Conservation (phyloP, 768 basidiomycete genomes). For the Auriculariales sp. region DNA sequence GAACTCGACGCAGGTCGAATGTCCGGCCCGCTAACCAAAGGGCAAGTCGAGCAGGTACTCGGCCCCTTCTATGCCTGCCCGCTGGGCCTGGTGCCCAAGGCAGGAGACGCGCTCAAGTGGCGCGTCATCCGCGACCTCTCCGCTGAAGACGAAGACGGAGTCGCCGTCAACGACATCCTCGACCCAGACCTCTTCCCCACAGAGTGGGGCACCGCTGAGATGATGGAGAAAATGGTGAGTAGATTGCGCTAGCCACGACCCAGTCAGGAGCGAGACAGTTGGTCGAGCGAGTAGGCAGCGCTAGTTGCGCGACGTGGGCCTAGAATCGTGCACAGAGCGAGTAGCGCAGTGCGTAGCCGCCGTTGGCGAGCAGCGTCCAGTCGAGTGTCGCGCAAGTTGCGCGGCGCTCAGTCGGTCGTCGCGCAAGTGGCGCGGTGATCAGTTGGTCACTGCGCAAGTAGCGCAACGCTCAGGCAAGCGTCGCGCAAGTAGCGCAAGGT, state of each 20-base stretch:
- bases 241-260: no score
- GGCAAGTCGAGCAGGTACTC: not conserved
- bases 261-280: no score
- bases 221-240: not conserved
- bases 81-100: conserved; percentile 1
- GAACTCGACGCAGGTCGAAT: not conserved
- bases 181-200: not conserved
- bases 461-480: no score
- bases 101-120: not conserved
- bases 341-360: no score
- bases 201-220: not conserved
- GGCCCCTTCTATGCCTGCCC: not conserved
- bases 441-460: no score
- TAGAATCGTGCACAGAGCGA: no score
- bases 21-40: not conserved
- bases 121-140: not conserved
- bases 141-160: not conserved
- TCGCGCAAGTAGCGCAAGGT: no score
- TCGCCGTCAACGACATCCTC: not conserved
- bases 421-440: no score
- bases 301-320: no score
- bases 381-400: no score
- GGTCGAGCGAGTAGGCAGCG: not conserved
- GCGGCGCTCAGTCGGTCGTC: no score
- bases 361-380: no score